These are phyloP conservation scores for Fusarium xyrophilum DNA, from an alignment of 2,329 filamentous ascomycete species.

Conservation along the genomic window DNA sequence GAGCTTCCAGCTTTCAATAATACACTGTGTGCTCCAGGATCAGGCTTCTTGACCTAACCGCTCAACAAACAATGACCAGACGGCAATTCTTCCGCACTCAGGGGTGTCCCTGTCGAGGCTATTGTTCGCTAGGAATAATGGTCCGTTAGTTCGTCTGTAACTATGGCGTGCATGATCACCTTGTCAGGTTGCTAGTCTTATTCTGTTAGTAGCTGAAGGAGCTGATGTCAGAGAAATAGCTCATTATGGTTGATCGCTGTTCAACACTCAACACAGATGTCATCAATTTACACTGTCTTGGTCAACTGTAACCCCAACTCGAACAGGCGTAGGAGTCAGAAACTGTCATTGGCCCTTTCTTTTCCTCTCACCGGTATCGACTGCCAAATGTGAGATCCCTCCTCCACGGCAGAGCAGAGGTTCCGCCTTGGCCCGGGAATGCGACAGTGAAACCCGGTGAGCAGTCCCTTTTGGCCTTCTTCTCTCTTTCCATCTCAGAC, in stretches of 20 bases:
- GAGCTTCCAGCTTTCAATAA: not conserved
- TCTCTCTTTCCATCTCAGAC: conserved; percentile 4
- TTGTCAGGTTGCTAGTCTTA: not conserved
- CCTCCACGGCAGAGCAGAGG: not conserved
- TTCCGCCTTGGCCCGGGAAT: not conserved
- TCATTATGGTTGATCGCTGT: conserved; percentile 23
- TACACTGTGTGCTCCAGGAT: not conserved
- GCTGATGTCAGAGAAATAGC: not conserved
- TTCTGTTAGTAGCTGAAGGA: not conserved
- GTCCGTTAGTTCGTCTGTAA: conserved; percentile 9
- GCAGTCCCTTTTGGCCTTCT: conserved; percentile 12
- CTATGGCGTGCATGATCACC: conserved; percentile 29
- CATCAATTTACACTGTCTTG: conserved; percentile 18
- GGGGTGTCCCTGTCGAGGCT: conserved; percentile 1
- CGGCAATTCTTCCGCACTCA: conserved; percentile 2
- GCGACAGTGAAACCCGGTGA: not conserved
- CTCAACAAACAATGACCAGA: not conserved
- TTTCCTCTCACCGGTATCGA: not conserved
- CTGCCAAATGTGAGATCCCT: not conserved
- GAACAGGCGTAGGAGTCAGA: not conserved
- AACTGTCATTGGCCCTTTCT: not conserved
- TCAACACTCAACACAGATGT: not conserved
- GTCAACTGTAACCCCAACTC: conserved; percentile 14
- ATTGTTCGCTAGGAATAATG: not conserved
- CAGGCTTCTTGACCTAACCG: not conserved